A percentile compares a stretch with the other conserved stretches of the same genome.
phyloP scores from a whole-genome alignment of 169 alveolate species.

The Plasmodium malariae region DNA sequence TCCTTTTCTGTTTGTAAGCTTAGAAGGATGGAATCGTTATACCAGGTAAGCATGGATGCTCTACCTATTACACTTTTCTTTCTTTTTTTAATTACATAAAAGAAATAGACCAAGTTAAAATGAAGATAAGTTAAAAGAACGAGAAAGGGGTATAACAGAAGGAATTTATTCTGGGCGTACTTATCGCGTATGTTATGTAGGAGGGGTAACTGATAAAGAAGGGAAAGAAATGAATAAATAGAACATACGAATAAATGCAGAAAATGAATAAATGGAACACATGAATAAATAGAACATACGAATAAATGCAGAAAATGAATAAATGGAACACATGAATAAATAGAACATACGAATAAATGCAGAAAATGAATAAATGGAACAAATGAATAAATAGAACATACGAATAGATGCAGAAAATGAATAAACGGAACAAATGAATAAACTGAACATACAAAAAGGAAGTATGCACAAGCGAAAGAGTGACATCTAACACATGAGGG shows the following conservation, averaged over 20 bases:
- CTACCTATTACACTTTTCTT: not conserved
- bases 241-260: not conserved
- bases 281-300: not conserved
- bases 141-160: conserved; percentile 34
- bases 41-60: not conserved
- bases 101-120: conserved; percentile 15
- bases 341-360: not conserved
- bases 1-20: not conserved
- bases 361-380: not conserved
- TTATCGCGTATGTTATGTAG: conserved; percentile 3
- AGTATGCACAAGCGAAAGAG: too few species aligned
- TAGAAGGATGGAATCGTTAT: too few species aligned
- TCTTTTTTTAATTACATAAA: conserved; percentile 38
- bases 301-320: not conserved
- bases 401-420: not conserved
- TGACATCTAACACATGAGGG: too few species aligned
- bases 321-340: not conserved
- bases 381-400: not conserved
- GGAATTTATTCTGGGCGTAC: conserved; percentile 14
- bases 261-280: not conserved
- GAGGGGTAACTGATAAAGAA: conserved; percentile 20
- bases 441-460: not conserved
- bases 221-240: not conserved
- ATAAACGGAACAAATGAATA: not conserved
- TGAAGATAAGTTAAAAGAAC: conserved; percentile 15